Conservation (phyloP, 345 rosid genomes). For the Bruguiera parviflora region DNA sequence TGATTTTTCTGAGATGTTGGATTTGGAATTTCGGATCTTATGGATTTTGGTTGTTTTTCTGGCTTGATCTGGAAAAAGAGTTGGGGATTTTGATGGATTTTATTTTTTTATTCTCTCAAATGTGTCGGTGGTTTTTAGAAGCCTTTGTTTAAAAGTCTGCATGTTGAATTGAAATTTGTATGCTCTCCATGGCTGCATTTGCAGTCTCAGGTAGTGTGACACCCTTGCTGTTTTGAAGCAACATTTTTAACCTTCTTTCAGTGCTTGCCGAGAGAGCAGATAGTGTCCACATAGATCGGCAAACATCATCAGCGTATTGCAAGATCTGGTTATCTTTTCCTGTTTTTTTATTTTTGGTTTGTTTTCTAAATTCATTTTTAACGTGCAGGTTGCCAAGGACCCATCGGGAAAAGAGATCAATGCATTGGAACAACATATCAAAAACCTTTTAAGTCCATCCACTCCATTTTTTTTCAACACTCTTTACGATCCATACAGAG, state of each 20-base stretch:
- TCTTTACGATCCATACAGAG: constrained; percentile 52
- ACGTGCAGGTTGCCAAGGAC: constrained; percentile 46
- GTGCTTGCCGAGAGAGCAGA: too few species aligned
- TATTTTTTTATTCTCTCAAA: not conserved
- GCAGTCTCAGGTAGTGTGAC: not conserved
- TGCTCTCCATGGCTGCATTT: not conserved
- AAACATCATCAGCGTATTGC: too few species aligned
- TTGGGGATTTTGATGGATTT: not conserved
- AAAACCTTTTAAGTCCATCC: constrained; percentile 44
- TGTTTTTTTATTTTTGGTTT: not conserved
- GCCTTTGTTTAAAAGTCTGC: not conserved
- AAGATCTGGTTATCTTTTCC: too few species aligned
- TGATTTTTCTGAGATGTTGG: not conserved
- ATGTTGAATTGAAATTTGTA: not conserved
- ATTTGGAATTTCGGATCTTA: not conserved
- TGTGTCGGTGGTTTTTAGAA: not conserved
- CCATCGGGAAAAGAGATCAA: constrained; percentile 49
- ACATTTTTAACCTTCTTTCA: too few species aligned
- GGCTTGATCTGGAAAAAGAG: not conserved
- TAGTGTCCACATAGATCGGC: too few species aligned
- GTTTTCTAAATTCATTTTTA: not conserved
- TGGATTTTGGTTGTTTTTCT: not conserved
- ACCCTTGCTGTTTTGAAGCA: not conserved
- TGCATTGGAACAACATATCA: constrained; percentile 51
- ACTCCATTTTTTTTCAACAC: constrained; percentile 53